Base-by-base conservation (phyloP, 176 grass and related monocot genomes). In the Rhynchospora tenuis region DNA sequence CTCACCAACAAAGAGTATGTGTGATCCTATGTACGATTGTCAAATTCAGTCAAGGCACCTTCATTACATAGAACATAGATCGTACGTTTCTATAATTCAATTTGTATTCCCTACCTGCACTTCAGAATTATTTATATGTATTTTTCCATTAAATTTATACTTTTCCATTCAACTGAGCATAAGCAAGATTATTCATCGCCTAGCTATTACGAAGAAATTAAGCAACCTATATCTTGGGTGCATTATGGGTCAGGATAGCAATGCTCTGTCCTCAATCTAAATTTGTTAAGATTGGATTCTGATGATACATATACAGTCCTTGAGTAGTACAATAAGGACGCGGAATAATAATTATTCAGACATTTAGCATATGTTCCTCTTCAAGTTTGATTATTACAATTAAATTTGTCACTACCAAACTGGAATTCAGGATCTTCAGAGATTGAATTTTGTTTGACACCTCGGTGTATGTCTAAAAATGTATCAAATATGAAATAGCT, bases 271-370 rank as follows among this genome's bases (percentile, higher is more conserved):
- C 44, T 15, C 70, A 51, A 76, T 76, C 73, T 76, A 15, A 76
- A 76, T 76, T 55, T 76, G 22, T 76, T 76, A 16, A 31, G 73
- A 55, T 29, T 55, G 46, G 73, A 76, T 76, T 55, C 24, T 29
- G 48, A 55, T 76, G 73, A 76, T 76, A 38, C 5, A 38, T 38
- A 38, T 38, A 54, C 12, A 76, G 14, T 2, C 1, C 20, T 75
- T 17, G 13, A 55, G 72, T 76, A 55, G 72, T 76, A 55, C 72
- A 76, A 16, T 6, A 76, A 76, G 73, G 73, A 76, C 73, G 29
- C 17, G 2, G n/a, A 76, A 76, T 29, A 55, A 50, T 73, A 73
- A 73, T 73, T 73, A 73, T 73, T 26, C 69, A 23, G 45, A 73
- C 69, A 47, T 73, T 73, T 67, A 15, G 64, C 42, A 45, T 45